These are phyloP conservation scores for Colletotrichum horii DNA, from an alignment of 2,329 filamentous ascomycete genomes.

Conservation along the genomic window DNA sequence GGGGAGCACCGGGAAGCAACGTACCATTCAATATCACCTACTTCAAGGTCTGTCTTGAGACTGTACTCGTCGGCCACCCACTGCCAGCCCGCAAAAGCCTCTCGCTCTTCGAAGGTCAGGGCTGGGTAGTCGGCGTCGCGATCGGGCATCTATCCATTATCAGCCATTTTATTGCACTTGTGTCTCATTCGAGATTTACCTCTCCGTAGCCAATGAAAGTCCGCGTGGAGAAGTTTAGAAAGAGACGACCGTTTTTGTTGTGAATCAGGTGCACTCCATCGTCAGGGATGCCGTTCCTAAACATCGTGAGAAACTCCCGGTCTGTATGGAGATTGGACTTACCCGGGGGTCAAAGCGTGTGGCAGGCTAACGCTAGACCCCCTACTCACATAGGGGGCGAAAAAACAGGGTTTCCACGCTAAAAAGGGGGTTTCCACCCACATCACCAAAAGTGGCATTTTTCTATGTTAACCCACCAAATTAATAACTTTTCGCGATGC, in stretches of 20 bases:
- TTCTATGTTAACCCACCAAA: no score
- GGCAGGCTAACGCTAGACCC: no score
- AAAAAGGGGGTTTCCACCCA: no score
- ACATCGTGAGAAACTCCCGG: neutral
- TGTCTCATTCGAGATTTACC: neutral
- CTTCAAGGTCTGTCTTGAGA: neutral
- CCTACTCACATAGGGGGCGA: no score
- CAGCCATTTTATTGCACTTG: rapidly evolving
- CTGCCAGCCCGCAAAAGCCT: neutral
- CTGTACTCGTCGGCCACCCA: neutral
- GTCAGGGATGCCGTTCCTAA: neutral
- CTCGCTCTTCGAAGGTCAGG: neutral
- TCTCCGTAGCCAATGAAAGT: neutral
- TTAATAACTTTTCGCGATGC: no score
- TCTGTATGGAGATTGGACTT: neutral
- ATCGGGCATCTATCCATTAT: neutral
- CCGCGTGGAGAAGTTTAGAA: neutral
- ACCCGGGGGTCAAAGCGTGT: no score
- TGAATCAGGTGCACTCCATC: neutral
- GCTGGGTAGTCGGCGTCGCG: neutral
- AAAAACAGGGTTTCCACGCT: no score
- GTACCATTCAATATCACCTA: neutral
- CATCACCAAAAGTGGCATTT: no score
- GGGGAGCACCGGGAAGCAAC: neutral
- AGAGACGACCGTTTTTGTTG: neutral